Conservation (phyloP, 1,284 basidiomycete species). For the Trichosporon ovoides region DNA sequence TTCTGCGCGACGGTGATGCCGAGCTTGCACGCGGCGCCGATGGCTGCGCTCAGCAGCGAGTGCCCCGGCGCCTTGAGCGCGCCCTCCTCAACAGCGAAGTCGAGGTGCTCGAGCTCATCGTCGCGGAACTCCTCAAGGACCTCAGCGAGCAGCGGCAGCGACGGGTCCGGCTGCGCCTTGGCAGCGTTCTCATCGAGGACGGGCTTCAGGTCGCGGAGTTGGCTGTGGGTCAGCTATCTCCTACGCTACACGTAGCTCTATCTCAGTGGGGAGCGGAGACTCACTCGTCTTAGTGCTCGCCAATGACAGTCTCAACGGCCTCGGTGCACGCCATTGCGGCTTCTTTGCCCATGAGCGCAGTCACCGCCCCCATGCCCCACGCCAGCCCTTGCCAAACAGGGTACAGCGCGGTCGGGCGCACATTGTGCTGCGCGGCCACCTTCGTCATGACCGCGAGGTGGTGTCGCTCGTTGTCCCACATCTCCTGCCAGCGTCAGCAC, state of each 20-base stretch:
- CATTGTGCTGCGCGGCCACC: constrained; percentile 72
- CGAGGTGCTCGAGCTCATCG: constrained; percentile 90
- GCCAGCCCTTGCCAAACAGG: constrained; percentile 81
- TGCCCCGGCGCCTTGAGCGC: constrained; percentile 89
- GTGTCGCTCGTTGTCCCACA: constrained; percentile 96
- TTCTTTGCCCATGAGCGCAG: constrained; percentile 82
- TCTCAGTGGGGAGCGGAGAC: constrained; percentile 46
- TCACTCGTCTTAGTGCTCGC: constrained; percentile 96
- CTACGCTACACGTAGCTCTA: too few species aligned
- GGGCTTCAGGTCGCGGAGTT: constrained; percentile 36
- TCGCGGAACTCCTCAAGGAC: constrained; percentile 84
- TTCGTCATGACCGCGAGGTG: constrained; percentile 81
- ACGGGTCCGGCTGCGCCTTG: constrained; percentile 57
- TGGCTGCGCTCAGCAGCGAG: constrained; percentile 75
- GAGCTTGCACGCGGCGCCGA: constrained; percentile 79
- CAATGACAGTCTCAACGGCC: constrained; percentile 94
- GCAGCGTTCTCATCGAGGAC: constrained; percentile 41
- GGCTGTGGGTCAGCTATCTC: constrained; percentile 23
- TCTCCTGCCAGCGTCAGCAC: constrained; percentile 57
- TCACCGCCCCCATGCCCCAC: constrained; percentile 74
- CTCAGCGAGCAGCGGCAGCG: constrained; percentile 66
- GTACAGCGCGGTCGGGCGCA: constrained; percentile 76
- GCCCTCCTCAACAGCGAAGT: constrained; percentile 83
- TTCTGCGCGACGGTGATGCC: constrained; percentile 85
- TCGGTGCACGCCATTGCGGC: constrained; percentile 98